Base-by-base conservation (phyloP, 164 flowering plant species). In the Vitis labrusca region DNA sequence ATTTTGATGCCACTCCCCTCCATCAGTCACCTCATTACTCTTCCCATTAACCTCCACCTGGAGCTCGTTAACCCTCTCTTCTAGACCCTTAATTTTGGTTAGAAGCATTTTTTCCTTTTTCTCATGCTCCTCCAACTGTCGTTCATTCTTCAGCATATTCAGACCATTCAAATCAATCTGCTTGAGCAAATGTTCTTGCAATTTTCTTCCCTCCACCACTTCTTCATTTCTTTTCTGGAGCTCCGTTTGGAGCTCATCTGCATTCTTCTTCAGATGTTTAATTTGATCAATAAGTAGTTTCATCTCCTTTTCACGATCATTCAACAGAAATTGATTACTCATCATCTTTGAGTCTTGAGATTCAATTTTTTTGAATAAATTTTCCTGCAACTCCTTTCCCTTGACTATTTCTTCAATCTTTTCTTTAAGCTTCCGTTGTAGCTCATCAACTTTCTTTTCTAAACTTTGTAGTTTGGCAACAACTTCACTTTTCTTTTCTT, bases 401-500 rank as follows among this genome's bases (percentile, higher is more conserved):
- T 63, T 68, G 9, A 9, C 61, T 2, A 73, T 53, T 63, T 76
- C 78, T 63, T 76, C 78, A 37, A 7, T 37, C 44, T 66, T 81
- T 66, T 71, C 71, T 32, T 51, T 55, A 10, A 82, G 81, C 61
- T 74, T 50, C n/a, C 11, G 62, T 70, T 82, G 85, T 55, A 85
- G 85, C 67, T 82, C 62, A 64, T 73, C 80, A 56, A 77, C 73
- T 72, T 75, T 75, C 69, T 76, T 75, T 68, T 80, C 79, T 17
- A 81, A 71, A 55, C 58, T 58, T 76, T 27, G 71, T 32, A 76
- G 44, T 48, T 76, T 73, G 63, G 72, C 63, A 53, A 66, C 64
- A 51, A 84, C 71, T 14, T 50, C 37, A 3, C 61, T 78, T 7
- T 32, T 54, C 30, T 72, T 67, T 23, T 79, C 76, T 75, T 82